Conservation (phyloP, 2,329 filamentous ascomycete species). For the Hymenotorrendiella dingleyae region DNA sequence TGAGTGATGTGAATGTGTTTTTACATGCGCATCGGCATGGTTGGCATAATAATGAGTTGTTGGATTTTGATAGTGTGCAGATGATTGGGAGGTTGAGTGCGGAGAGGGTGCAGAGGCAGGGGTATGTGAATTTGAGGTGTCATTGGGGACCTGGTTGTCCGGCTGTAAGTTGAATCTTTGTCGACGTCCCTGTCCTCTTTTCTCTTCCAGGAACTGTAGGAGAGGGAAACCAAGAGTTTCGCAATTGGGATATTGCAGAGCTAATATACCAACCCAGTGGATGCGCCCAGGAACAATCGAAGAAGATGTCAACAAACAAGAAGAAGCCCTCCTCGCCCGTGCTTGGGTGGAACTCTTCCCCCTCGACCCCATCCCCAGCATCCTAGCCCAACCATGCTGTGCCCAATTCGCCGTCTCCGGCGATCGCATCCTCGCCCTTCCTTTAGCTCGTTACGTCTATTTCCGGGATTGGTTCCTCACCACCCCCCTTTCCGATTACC, state of each 20-base stretch:
- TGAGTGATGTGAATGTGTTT: conserved; percentile 33
- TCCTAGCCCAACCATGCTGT: conserved; percentile 53
- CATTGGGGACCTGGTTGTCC: conserved; percentile 53
- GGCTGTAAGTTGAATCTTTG: conserved; percentile 5
- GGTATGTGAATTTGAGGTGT: conserved; percentile 57
- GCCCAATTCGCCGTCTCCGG: conserved; percentile 58
- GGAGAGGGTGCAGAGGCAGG: conserved; percentile 40
- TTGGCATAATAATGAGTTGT: conserved; percentile 27
- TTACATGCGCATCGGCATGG: conserved; percentile 42
- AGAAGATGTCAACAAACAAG: conserved; percentile 33
- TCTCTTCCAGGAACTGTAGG: no score
- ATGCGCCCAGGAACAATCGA: conserved; percentile 37
- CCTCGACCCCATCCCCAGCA: conserved; percentile 34
- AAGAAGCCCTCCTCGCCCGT: conserved; percentile 37
- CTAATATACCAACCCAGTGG: conserved; percentile 24
- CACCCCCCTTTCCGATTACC: conserved; percentile 46
- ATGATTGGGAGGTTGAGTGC: conserved; percentile 21
- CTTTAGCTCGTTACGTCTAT: conserved; percentile 47
- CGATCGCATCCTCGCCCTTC: conserved; percentile 43
- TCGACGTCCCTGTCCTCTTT: neutral
- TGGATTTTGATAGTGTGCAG: conserved; percentile 31
- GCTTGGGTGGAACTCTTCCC: conserved; percentile 33
- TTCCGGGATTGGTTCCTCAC: conserved; percentile 55
- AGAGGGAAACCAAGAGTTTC: no score
- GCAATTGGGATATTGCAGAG: neutral